Evolutionary conservation across 352 stramenopile species (phyloP), one percentile per base, ranked within the genome.

Genomic region (Phytopythium helicoides): DNA sequence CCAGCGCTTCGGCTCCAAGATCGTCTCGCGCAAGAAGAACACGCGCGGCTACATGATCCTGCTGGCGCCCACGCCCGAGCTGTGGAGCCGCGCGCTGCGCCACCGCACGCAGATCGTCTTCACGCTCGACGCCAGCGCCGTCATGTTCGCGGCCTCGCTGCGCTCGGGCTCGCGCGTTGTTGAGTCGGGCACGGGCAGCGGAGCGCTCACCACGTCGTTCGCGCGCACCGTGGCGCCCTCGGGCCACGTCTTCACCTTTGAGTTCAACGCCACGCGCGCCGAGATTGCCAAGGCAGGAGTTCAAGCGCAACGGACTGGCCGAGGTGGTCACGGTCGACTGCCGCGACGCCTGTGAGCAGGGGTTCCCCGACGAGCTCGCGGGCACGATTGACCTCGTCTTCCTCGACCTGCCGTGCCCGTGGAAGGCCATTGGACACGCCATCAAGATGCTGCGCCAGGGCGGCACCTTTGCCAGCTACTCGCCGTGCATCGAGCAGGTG

Each of bases 401-500:
- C 59, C 69, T 99, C 18, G 97, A 99, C 66, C 66, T 99, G 51
- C 97, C 97, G 2, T 96, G 97, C 63, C 97, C 97, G 9, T 99
- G 97, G 97, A 81, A 94, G 47, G 96, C 95, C 12, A 86, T 99
- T 18, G 73, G 78, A 18, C 89, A 99, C 68, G 96, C 96, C 1
- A 80, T 86, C 38, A 79, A 94, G 64, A 87, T 92, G 64, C 76
- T 99, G 33, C 98, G 98, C 70, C 76, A 89, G 35, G 92, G 90
- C 57, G 94, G 87, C 15, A 78, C 82, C 40, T 87, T 99, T 46
- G 97, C 94, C 40, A 98, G 86, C 23, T 99, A 99, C 76, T 98
- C 89, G 51, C 97, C 97, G 5, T 99, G 97, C 66, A 98, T 99
- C 47, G 97, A 99, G 75, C 97, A 99, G 68, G 97, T 98, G 25